Conservation (phyloP, 2,329 filamentous ascomycete species). For the Microdochium trichocladiopsis region DNA sequence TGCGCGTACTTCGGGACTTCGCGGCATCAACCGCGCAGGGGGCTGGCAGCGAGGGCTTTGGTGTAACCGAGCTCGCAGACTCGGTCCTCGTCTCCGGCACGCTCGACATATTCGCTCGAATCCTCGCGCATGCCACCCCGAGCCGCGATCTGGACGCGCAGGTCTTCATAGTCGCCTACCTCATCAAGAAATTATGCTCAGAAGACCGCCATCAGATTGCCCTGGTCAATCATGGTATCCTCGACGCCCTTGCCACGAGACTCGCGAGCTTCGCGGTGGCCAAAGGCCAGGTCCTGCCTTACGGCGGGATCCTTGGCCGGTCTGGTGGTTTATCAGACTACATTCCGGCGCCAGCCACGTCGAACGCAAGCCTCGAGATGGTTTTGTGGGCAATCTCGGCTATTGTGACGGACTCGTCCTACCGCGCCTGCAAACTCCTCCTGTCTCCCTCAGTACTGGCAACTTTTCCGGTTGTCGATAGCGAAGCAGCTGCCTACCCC, state of each 20-base stretch:
- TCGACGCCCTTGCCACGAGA: constrained; percentile 71
- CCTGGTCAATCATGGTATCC: constrained; percentile 65
- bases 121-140: constrained; percentile 53
- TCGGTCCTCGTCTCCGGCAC: constrained; percentile 56
- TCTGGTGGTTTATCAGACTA: constrained; percentile 46
- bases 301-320: constrained; percentile 47
- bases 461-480: constrained; percentile 56
- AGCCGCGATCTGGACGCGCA: constrained; percentile 52
- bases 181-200: constrained; percentile 55
- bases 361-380: constrained; percentile 53
- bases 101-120: constrained; percentile 54
- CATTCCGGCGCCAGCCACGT: constrained; percentile 56
- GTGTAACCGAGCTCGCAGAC: constrained; percentile 43
- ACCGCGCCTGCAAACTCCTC: constrained; percentile 64
- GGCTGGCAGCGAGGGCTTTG: not conserved
- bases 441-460: constrained; percentile 63
- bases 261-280: constrained; percentile 65
- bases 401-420: constrained; percentile 73
- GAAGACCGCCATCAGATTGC: constrained; percentile 63
- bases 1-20: constrained; percentile 69
- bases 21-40: constrained; percentile 33
- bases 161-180: constrained; percentile 48
- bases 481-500: constrained; percentile 38
- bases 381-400: constrained; percentile 72
- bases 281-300: constrained; percentile 62